phyloP scores from a whole-genome alignment of 1,284 basidiomycete species.

The Heterobasidion occidentale region DNA sequence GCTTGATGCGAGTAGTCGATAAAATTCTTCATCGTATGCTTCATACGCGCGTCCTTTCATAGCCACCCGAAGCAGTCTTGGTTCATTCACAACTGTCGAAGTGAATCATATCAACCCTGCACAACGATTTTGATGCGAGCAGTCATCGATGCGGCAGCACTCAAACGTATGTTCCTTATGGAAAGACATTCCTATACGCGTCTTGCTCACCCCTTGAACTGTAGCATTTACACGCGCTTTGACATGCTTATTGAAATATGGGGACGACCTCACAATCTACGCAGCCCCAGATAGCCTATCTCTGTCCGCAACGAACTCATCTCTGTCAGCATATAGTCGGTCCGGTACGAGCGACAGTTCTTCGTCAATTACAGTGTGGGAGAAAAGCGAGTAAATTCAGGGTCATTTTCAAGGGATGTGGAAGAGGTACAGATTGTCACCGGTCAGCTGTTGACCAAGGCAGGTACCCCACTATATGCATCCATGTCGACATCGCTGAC shows the following conservation, averaged over 20 bases:
- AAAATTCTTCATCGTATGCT: not conserved
- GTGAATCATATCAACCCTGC: too few relatives aligned
- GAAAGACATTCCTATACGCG: not conserved
- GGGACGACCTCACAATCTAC: slow-evolving; percentile 67
- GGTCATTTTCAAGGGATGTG: slow-evolving; percentile 9
- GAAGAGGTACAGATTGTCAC: slow-evolving; percentile 18
- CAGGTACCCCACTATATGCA: slow-evolving; percentile 17
- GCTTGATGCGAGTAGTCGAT: not conserved
- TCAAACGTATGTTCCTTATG: slow-evolving; percentile 31
- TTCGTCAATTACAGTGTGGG: slow-evolving; percentile 58
- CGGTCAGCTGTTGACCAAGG: slow-evolving; percentile 66
- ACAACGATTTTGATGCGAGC: slow-evolving; percentile 32
- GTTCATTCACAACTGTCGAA: too few relatives aligned
- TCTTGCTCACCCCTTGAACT: slow-evolving; percentile 1
- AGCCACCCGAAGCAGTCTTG: not conserved
- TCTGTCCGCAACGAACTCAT: slow-evolving; percentile 66
- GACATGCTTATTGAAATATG: slow-evolving; percentile 69
- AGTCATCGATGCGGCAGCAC: slow-evolving; percentile 32
- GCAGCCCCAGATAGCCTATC: slow-evolving; percentile 52
- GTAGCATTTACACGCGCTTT: slow-evolving; percentile 67
- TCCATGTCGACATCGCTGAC: not conserved
- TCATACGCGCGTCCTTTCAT: too few relatives aligned
- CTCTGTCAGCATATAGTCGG: slow-evolving; percentile 74
- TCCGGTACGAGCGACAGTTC: slow-evolving; percentile 58
- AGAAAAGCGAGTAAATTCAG: slow-evolving; percentile 4